Evolutionary conservation across 2,329 filamentous ascomycete species (phyloP), one percentile per base, ranked within the genome.

Genomic region (Colletotrichum tanaceti): DNA sequence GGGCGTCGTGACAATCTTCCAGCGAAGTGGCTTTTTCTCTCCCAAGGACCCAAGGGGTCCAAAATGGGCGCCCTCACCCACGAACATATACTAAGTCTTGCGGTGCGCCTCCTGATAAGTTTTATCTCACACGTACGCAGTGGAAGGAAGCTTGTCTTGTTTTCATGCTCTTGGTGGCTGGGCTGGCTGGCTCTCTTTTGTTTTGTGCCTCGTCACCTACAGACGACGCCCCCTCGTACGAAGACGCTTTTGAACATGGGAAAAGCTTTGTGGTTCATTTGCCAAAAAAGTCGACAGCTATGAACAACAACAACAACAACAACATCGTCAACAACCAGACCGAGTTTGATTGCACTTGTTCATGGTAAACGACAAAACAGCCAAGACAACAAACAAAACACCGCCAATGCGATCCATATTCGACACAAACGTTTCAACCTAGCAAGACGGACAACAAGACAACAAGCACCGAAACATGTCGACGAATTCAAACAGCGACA

Each of bases 1-100:
- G 65, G 65, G 61, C 54, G 54, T 68, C 65, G 65, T 68, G 61
- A 43, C 65, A 68, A 65, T 65, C 46, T 65, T 68, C 49, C 54
- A 59, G 65, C 65, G 61, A 65, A 68, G 41, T 58, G 55, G 55
- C 41, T 58, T 58, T 35, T 20, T n/a, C 32, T 44, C 10, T 44
- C 24, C 9, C 28, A n/a, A 52, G 49, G 28, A n/a, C n/a, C n/a
- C n/a, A n/a, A n/a, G n/a, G n/a, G 28, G 24, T 46, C 2, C 5
- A 1, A 11, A 58, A 28, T 39, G 24, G 24, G 22, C 18, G 28
- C 28, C 28, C 28, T 28, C 28, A 28, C 5, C 47, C 41, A 38
- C 28, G 41, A 46, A 44, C 39, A 59, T 50, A 50, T 50, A 50
- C 57, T 59, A 50, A 28, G 50, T 49, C 50, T 16, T 10, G 41